Evolutionary conservation across 2,329 filamentous ascomycete species (phyloP), one percentile per base, ranked within the genome.

Genomic region (Gnomoniopsis smithogilvyi): DNA sequence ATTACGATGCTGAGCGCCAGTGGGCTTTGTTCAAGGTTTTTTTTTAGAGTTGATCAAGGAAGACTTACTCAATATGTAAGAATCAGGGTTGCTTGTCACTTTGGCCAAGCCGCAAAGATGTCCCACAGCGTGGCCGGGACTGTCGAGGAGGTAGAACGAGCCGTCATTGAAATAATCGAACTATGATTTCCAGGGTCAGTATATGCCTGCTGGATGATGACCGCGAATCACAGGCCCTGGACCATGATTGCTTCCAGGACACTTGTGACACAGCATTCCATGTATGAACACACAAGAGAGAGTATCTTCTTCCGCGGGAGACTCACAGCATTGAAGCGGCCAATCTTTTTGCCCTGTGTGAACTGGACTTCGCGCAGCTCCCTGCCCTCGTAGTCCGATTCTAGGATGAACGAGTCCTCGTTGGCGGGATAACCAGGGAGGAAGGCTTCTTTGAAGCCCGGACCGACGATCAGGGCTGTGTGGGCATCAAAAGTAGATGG

Each of bases 51-150:
- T n/a, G n/a, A n/a, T n/a, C 34, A 36, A 14, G 34, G 34, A 14
- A 36, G 34, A 14, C 34, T 36, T 36, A 36, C 34, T 69, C 50
- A 79, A 70, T 6, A 79, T 64, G 56, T 77, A 80, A 1, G 72
- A 72, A 41, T 68, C 66, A 1, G 65, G 58, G 4, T 63, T 54
- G 1, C 60, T 58, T 0, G 71, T 76, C 6, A 73, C 72, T 7
- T 76, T 67, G 1, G 74, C 77, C 3, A 80, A 66, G 3, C 63
- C 76, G 51, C 67, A 72, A n/a, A 62, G 45, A 30, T 62, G 60
- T 17, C 60, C 60, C 15, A 56, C 19, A 2, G 56, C 49, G 41
- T 62, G 60, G 21, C 60, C 60, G 7, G 60, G 60, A 15, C 51
- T 53, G 45, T 62, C 58, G n/a, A 62, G 56, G n/a, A 62, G 52